Evolutionary conservation across 1,284 basidiomycete species (phyloP).

Genomic region (Flammula alnicola): DNA sequence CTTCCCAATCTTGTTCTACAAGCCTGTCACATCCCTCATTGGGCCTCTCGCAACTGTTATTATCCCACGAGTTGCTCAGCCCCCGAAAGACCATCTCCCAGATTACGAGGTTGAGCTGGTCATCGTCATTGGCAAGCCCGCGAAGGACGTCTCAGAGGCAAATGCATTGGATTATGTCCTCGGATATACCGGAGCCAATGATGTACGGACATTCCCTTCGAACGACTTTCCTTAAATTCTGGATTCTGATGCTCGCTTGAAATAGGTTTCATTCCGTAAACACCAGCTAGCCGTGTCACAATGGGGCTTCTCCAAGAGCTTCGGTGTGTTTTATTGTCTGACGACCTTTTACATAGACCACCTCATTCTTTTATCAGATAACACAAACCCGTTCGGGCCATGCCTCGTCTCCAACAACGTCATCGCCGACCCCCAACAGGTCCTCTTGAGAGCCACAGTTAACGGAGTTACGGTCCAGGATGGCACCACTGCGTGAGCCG

Average conservation of each 20-base stretch:
- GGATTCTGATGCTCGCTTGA: constrained; percentile 1
- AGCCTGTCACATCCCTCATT: constrained; percentile 74
- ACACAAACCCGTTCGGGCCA: constrained; percentile 79
- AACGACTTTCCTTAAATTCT: neutral
- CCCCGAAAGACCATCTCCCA: constrained; percentile 71
- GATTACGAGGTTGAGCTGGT: constrained; percentile 93
- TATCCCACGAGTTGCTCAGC: constrained; percentile 74
- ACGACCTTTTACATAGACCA: neutral
- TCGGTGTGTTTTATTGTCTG: constrained; percentile 50
- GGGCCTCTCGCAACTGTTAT: constrained; percentile 69
- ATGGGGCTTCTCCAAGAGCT: constrained; percentile 87
- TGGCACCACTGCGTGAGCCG: constrained; percentile 69
- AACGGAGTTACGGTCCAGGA: constrained; percentile 77
- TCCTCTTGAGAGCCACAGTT: constrained; percentile 68
- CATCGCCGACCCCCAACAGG: constrained; percentile 71
- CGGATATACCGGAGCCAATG: constrained; percentile 81
- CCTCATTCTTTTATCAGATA: constrained; percentile 46
- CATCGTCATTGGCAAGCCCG: constrained; percentile 82
- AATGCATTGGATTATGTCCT: constrained; percentile 84
- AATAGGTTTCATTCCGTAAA: constrained; percentile 77
- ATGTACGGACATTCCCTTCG: constrained; percentile 55
- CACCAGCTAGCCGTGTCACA: constrained; percentile 78
- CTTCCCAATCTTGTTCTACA: constrained; percentile 80
- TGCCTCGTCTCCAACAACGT: constrained; percentile 69
- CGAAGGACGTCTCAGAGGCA: constrained; percentile 76